phyloP scores from a whole-genome alignment of 495 filamentous ascomycete species.

The Penicillium verhagenii region DNA sequence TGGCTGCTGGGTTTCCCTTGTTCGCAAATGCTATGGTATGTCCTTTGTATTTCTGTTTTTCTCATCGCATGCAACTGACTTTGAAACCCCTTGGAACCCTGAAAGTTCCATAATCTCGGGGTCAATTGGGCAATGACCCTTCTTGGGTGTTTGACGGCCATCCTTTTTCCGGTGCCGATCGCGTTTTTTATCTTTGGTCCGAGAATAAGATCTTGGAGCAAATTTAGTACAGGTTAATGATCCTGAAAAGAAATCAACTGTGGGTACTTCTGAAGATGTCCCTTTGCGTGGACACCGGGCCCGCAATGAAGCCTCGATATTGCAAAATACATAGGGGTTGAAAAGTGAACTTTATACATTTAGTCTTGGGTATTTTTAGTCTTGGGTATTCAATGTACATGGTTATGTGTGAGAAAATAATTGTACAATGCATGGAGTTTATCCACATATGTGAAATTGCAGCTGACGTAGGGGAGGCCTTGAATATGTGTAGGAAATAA shows the following conservation, averaged over 20 bases:
- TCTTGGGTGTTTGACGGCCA: neutral
- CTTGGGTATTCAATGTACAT: neutral
- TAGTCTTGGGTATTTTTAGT: neutral
- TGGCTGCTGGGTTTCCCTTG: neutral
- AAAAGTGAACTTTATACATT: too few relatives aligned
- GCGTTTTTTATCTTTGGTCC: neutral
- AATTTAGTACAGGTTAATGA: neutral
- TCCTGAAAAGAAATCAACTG: neutral
- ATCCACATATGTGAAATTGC: neutral
- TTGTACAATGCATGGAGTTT: neutral
- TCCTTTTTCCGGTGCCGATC: neutral
- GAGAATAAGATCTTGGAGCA: neutral
- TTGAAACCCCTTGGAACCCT: neutral
- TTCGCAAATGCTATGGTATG: neutral
- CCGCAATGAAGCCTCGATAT: too few relatives aligned
- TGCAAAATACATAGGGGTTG: too few relatives aligned
- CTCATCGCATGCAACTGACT: neutral
- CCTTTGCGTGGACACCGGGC: too few relatives aligned
- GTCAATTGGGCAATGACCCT: neutral
- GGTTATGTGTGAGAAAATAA: neutral
- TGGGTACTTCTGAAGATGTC: neutral
- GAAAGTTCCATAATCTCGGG: neutral
- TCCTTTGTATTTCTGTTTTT: neutral
- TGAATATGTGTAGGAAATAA: neutral
- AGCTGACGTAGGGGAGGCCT: neutral